Base-by-base conservation (phyloP, 176 grass and related monocot species). In the Thalia dealbata region DNA sequence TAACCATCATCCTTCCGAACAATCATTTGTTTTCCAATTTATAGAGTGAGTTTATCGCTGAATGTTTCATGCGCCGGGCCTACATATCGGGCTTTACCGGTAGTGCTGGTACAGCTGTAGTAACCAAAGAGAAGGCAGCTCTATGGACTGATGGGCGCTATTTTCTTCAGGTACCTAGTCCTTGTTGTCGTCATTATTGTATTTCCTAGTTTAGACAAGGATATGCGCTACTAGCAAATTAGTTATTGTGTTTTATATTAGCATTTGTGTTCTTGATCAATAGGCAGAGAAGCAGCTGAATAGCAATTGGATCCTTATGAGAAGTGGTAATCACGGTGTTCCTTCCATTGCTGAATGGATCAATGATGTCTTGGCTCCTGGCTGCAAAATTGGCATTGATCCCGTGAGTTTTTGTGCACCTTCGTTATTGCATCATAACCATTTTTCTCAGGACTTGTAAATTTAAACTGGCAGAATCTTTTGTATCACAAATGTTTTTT, bases 111-210 rank as follows among this genome's bases (percentile, higher is more conserved):
- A 96, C 92, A 59, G 89, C 89, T 75, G 92, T 96, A 13, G 82
- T 96, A 59, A 96, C 92, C 2, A 96, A 92, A 92, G 76, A 86
- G 54, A 90, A 86, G 65, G 92, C 89, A 45, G 89, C 86, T 72
- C 79, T 96, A n/a, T 96, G 92, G 92, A 96, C 92, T 25, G 92
- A 96, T 89, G 92, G 92, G 14, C 87, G 92, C 1, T 96, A 96
- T 82, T 96, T 96, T 75, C 86, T 96, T 16, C 92, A 96, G 92
- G 92, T 96, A 80, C 7, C 48, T 14, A 38, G 76, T 52, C 61
- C 24, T 30, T 4, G 48, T 44, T 1, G 42, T 43, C 71, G 27
- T 44, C 73, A 30, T 69, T 73, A 12, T 10, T 42, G 42, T 48
- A 45, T 45, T 71, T 55, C 26, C 3, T 62, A 56, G 7, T 46